A percentile compares a stretch with the other conserved stretches of the same genome.
These are phyloP conservation scores for Phaeodactylum tricornutum DNA, from an alignment of 108 stramenopile species.

Conservation along the genomic window DNA sequence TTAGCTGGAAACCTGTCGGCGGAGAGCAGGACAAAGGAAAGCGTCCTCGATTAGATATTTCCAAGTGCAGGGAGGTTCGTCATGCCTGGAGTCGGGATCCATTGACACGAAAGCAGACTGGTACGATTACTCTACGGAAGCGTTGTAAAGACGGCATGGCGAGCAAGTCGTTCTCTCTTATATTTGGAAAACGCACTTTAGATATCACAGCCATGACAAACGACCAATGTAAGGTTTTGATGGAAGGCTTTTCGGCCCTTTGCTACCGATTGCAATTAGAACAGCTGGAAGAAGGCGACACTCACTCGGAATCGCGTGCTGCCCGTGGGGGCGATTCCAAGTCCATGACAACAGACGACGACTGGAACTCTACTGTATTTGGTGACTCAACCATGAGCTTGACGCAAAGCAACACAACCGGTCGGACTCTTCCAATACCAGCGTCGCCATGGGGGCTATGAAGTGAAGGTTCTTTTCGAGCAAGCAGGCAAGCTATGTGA, in stretches of 20 bases:
- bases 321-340: background rate
- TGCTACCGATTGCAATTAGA: slow-evolving; percentile 54
- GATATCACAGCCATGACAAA: slow-evolving; percentile 50
- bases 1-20: slow-evolving; percentile 50
- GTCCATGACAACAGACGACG: background rate
- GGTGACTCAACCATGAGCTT: slow-evolving; percentile 6
- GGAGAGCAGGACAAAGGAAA: slow-evolving; percentile 38
- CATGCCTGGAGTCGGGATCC: slow-evolving; percentile 58
- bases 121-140: slow-evolving; percentile 39
- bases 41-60: slow-evolving; percentile 44
- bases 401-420: too few relatives aligned
- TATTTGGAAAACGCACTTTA: slow-evolving; percentile 48
- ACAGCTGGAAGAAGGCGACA: slow-evolving; percentile 9
- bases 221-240: slow-evolving; percentile 55
- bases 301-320: background rate
- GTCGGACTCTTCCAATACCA: too few relatives aligned
- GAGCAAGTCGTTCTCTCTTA: slow-evolving; percentile 40
- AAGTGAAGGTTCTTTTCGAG: too few relatives aligned
- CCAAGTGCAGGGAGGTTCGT: slow-evolving; percentile 42
- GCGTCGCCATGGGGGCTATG: too few relatives aligned
- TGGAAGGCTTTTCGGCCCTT: slow-evolving; percentile 54
- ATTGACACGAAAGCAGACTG: slow-evolving; percentile 42
- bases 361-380: slow-evolving; percentile 7
- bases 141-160: slow-evolving; percentile 53
- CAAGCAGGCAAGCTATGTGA: too few relatives aligned